phyloP scores from a whole-genome alignment of 2,329 filamentous ascomycete genomes.

The Fusarium devonianum region DNA sequence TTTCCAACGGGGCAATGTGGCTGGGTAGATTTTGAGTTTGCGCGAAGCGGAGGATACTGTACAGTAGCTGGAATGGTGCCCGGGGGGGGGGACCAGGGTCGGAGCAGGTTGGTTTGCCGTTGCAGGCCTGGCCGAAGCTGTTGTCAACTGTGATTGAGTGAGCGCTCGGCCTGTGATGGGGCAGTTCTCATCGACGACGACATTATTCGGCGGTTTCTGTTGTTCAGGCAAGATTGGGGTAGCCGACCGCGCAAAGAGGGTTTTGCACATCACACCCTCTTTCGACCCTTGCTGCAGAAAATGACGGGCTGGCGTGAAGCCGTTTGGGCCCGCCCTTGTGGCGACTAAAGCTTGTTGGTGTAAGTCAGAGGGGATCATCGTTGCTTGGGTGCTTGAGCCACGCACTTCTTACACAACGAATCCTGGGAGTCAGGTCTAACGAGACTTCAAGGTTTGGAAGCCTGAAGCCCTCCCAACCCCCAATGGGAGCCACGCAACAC shows the following conservation, averaged over 20 bases:
- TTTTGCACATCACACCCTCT: constrained; percentile 30
- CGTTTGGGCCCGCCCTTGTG: constrained; percentile 32
- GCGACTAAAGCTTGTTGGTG: constrained; percentile 29
- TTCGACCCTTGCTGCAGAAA: constrained; percentile 28
- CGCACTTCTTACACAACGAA: constrained; percentile 33
- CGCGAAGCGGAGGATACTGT: constrained; percentile 32
- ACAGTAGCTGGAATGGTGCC: constrained; percentile 32
- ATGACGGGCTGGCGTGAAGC: constrained; percentile 30
- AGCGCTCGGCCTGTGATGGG: constrained; percentile 18
- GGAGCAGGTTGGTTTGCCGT: no score
- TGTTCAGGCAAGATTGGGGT: constrained; percentile 8
- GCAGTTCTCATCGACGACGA: constrained; percentile 16
- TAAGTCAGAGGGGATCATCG: constrained; percentile 28
- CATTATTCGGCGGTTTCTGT: constrained; percentile 23
- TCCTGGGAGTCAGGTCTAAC: constrained; percentile 14
- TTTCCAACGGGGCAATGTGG: constrained; percentile 17
- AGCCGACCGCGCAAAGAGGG: constrained; percentile 7
- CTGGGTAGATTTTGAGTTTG: constrained; percentile 33
- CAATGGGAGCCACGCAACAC: no score
- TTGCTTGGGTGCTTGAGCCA: constrained; percentile 31
- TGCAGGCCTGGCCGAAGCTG: constrained; percentile 1
- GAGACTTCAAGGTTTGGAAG: constrained; percentile 24
- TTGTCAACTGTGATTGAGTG: constrained; percentile 20
- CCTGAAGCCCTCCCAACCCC: constrained; percentile 31
- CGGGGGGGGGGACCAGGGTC: constrained; percentile 10